phyloP scores from a whole-genome alignment of 331 rosid genomes.

The Pyracantha coccinea region DNA sequence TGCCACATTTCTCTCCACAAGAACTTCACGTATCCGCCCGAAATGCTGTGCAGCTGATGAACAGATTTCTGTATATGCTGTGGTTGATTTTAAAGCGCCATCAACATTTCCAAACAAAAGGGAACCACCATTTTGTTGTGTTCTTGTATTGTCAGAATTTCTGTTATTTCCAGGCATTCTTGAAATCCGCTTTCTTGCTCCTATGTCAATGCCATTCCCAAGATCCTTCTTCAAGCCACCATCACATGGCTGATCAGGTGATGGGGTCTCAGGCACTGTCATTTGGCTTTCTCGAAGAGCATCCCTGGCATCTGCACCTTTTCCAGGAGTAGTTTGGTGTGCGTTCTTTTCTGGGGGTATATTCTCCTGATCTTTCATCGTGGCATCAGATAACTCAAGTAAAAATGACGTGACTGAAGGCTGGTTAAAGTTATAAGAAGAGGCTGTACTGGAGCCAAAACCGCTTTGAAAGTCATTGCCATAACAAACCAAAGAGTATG shows the following conservation, averaged over 20 bases:
- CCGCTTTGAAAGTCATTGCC: slow-evolving; percentile 52
- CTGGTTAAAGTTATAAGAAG: slow-evolving; percentile 43
- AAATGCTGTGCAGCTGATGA: slow-evolving; percentile 77
- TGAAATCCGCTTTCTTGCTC: slow-evolving; percentile 59
- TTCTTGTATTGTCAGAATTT: slow-evolving; percentile 30
- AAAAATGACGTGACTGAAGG: slow-evolving; percentile 44
- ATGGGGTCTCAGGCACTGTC: slow-evolving; percentile 73
- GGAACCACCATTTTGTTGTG: slow-evolving; percentile 41
- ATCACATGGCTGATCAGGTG: slow-evolving; percentile 88
- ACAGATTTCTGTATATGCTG: slow-evolving; percentile 78
- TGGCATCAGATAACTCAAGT: slow-evolving; percentile 62
- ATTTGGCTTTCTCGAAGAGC: no score
- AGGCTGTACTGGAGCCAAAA: slow-evolving; percentile 30
- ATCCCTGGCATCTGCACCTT: slow-evolving; percentile 32
- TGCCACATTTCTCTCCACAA: slow-evolving; percentile 77
- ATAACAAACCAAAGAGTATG: slow-evolving; percentile 25
- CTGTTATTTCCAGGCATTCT: slow-evolving; percentile 55
- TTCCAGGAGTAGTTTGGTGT: slow-evolving; percentile 74
- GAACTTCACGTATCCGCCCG: slow-evolving; percentile 84
- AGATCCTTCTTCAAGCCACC: slow-evolving; percentile 56
- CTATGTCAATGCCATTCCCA: slow-evolving; percentile 59
- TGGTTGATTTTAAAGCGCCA: slow-evolving; percentile 37
- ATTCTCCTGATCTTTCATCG: slow-evolving; percentile 33
- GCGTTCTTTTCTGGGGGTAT: slow-evolving; percentile 23
- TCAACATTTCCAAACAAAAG: slow-evolving; percentile 52